Evolutionary conservation across 2,329 filamentous ascomycete species (phyloP).

Genomic region (Elsinoe ampelina): DNA sequence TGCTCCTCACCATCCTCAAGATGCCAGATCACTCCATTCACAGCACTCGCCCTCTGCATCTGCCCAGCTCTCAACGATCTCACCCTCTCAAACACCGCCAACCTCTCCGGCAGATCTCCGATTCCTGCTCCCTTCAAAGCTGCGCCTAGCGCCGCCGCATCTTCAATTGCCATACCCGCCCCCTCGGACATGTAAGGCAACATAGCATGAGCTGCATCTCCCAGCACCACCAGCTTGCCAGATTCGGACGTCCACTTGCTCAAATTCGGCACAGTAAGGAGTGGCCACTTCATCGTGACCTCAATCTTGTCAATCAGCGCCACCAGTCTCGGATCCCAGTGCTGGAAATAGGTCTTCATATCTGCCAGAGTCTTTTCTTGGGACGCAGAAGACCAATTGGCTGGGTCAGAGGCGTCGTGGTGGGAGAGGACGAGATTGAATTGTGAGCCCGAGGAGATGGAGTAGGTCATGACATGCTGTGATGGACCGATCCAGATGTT

Average conservation of each 20-base stretch:
- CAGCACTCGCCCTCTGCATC: slow-evolving; percentile 3
- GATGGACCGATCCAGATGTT: background rate
- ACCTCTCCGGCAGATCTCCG: background rate
- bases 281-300: background rate
- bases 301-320: background rate
- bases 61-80: background rate
- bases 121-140: background rate
- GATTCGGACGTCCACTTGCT: slow-evolving; percentile 45
- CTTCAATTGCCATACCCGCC: slow-evolving; percentile 53
- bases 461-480: background rate
- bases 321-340: background rate
- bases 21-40: slow-evolving; percentile 3
- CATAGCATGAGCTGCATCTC: slow-evolving; percentile 56
- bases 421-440: background rate
- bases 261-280: background rate
- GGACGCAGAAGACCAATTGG: background rate
- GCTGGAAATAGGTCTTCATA: background rate
- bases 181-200: slow-evolving; percentile 52
- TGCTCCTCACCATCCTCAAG: slow-evolving; percentile 6
- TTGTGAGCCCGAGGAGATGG: background rate
- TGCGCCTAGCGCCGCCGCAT: slow-evolving; percentile 47
- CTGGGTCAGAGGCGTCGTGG: background rate
- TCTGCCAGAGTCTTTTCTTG: background rate
- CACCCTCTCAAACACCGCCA: background rate
- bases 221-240: slow-evolving; percentile 50